Evolutionary conservation across 1,284 basidiomycete genomes (phyloP), one percentile per base, ranked within the genome.

Genomic region (Mycocalia duriaeana): DNA sequence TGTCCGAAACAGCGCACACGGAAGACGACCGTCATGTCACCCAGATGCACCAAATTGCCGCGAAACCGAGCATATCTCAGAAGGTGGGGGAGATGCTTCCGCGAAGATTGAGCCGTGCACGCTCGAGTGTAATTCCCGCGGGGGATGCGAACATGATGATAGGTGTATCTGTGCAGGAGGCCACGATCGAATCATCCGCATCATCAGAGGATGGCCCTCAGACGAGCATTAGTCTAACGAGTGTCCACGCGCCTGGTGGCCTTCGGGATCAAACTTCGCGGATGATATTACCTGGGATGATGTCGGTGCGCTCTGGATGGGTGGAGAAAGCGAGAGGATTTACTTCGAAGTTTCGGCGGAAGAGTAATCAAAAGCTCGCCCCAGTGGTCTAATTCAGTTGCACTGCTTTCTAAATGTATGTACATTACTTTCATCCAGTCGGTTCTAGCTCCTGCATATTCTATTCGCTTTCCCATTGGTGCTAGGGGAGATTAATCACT

Each of bases 161-260:
- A 45, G 79, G 71, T 25, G 73, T 83, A n/a, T 78, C 75, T 31
- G 73, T 85, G 38, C 72, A 80, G 53, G 74, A 79, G 51, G 76
- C 76, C 1, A 81, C 73, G 5, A 70, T 73, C 4, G 75, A 73
- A 44, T 57, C 68, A 3, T 54, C 63, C 7, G 63, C 62, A 36
- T 3, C 28, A 35, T 44, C 48, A 23, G 64, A 62, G 41, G 57
- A 65, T 20, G 55, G 56, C 46, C 55, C 49, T 25, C 64, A 57
- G 6, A 55, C 53, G 23, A 48, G 53, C 37, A 55, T 53, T n/a
- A 5, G n/a, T 37, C 7, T n/a, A 11, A 57, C 57, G 8, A 72
- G 67, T 13, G 72, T 71, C n/a, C 71, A 72, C 39, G 61, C 70
- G 56, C 50, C 59, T 58, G 46, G 40, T 8, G 59, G 58, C 3